These are phyloP conservation scores for Naganishia randhawae DNA, from an alignment of 768 basidiomycete species.

Conservation along the genomic window DNA sequence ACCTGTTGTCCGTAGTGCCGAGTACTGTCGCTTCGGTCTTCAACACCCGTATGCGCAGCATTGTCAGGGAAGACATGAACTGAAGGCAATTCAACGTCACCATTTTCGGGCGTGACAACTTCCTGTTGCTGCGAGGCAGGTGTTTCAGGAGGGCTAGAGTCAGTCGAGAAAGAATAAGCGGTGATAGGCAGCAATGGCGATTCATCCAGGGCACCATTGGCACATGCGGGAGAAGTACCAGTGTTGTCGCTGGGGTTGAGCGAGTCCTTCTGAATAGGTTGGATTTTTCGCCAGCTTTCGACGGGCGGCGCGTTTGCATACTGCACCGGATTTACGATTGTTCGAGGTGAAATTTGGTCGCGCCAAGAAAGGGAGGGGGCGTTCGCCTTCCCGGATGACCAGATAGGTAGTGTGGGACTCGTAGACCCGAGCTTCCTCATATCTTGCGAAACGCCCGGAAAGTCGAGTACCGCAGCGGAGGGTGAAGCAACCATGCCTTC, in stretches of 20 bases:
- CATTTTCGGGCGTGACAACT: constrained; percentile 15
- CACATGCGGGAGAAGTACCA: background rate
- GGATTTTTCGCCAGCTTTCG: constrained; percentile 40
- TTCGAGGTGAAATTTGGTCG: constrained; percentile 9
- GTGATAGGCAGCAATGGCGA: constrained; percentile 27
- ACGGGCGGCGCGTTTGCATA: constrained; percentile 23
- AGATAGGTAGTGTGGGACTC: background rate
- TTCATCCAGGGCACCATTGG: background rate
- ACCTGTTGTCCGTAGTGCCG: background rate
- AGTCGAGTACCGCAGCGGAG: constrained; percentile 29
- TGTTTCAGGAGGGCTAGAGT: constrained; percentile 27
- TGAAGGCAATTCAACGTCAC: background rate
- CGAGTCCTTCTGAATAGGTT: constrained; percentile 20
- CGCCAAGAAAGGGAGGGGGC: background rate
- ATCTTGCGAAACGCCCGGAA: constrained; percentile 27
- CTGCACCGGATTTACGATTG: constrained; percentile 26
- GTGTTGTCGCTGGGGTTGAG: background rate
- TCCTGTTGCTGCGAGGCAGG: constrained; percentile 2
- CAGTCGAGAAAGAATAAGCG: constrained; percentile 28
- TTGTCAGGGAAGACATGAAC: background rate
- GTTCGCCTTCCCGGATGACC: background rate
- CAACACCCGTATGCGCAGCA: background rate
- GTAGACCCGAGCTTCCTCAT: constrained; percentile 32
- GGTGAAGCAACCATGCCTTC: constrained; percentile 30
- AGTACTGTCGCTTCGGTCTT: background rate